phyloP scores from a whole-genome alignment of 2,329 filamentous ascomycete species.

The Sporothrix protearum region DNA sequence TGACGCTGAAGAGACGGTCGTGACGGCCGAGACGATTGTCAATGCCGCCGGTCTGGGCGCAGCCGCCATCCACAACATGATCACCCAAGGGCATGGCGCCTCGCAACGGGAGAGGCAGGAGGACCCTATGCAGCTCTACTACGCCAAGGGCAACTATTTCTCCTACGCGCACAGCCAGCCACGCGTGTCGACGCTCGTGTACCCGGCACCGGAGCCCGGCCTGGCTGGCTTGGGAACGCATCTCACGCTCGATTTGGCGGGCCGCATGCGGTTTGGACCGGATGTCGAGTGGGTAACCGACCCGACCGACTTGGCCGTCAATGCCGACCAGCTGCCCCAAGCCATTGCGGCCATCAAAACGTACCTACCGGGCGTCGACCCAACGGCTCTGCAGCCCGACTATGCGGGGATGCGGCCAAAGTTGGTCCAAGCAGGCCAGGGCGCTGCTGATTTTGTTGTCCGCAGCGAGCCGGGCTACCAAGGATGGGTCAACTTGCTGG shows the following conservation, averaged over 20 bases:
- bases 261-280: conserved; percentile 84
- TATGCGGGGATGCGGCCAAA: conserved; percentile 94
- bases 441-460: conserved; percentile 83
- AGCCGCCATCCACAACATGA: conserved; percentile 74
- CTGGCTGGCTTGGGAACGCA: conserved; percentile 86
- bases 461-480: conserved; percentile 69
- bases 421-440: conserved; percentile 55
- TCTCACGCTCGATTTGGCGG: conserved; percentile 82
- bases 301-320: conserved; percentile 67
- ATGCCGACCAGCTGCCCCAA: conserved; percentile 54
- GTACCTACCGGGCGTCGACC: conserved; percentile 74
- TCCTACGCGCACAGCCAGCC: conserved; percentile 68
- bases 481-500: conserved; percentile 85
- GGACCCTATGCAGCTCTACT: conserved; percentile 60
- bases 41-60: conserved; percentile 84
- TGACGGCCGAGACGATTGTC: conserved; percentile 73
- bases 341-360: conserved; percentile 71
- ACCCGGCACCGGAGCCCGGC: conserved; percentile 80
- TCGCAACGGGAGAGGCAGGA: conserved; percentile 41
- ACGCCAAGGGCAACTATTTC: conserved; percentile 95
- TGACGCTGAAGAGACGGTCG: conserved; percentile 39
- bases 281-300: conserved; percentile 89
- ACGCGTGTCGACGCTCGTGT: conserved; percentile 68
- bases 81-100: conserved; percentile 50
- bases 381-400: conserved; percentile 65